These are phyloP conservation scores for Xerocomus nothofagi DNA, from an alignment of 1,284 basidiomycete genomes.

Conservation along the genomic window DNA sequence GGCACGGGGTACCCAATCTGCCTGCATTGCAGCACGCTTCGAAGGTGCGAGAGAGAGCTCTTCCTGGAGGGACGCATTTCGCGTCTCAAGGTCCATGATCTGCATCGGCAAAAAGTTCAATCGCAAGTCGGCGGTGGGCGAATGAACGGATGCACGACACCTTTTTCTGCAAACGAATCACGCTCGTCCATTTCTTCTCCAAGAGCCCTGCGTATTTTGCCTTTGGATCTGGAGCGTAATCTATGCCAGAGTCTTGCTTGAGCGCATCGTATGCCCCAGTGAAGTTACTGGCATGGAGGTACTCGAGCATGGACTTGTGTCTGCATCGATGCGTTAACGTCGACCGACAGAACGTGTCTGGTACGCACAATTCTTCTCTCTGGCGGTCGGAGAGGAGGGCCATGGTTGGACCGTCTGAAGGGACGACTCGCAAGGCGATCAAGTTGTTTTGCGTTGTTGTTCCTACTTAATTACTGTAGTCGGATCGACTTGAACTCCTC, in stretches of 20 bases:
- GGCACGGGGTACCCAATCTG: slow-evolving; percentile 82
- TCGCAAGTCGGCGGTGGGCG: slow-evolving; percentile 5
- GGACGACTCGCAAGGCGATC: slow-evolving; percentile 17
- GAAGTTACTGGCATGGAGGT: slow-evolving; percentile 70
- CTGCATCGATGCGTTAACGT: slow-evolving; percentile 41
- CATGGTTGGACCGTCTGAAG: slow-evolving; percentile 33
- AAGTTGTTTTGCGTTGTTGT: slow-evolving; percentile 39
- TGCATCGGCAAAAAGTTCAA: slow-evolving; percentile 34
- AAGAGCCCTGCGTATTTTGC: slow-evolving; percentile 81
- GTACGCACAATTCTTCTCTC: slow-evolving; percentile 78
- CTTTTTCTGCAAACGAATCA: slow-evolving; percentile 92
- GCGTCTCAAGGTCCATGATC: slow-evolving; percentile 89
- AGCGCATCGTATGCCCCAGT: slow-evolving; percentile 63
- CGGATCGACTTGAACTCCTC: slow-evolving; percentile 28
- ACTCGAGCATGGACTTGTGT: slow-evolving; percentile 85
- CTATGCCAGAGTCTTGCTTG: slow-evolving; percentile 55
- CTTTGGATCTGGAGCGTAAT: slow-evolving; percentile 80
- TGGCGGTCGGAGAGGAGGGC: slow-evolving; percentile 73
- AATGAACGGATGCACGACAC: slow-evolving; percentile 39
- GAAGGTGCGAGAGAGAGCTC: slow-evolving; percentile 65
- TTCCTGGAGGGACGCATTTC: slow-evolving; percentile 77
- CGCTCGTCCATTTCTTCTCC: slow-evolving; percentile 95
- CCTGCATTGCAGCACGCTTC: slow-evolving; percentile 52
- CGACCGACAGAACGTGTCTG: slow-evolving; percentile 6
- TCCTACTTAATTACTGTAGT: slow-evolving; percentile 8